Conservation (phyloP, 2,329 filamentous ascomycete genomes). For the Fusarium bulbicola region DNA sequence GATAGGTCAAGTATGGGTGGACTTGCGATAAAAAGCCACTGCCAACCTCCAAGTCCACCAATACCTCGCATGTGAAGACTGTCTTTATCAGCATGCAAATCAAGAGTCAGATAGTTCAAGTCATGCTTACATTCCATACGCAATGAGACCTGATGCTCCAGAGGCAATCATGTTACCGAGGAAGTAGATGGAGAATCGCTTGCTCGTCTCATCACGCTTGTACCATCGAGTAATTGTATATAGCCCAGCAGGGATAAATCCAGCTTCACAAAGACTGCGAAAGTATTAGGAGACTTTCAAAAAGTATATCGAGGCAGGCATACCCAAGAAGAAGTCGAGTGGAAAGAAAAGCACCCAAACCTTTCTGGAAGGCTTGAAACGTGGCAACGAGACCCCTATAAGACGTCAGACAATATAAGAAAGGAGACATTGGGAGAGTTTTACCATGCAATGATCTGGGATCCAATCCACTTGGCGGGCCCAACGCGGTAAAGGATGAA, state of each 20-base stretch:
- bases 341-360: constrained; percentile 46
- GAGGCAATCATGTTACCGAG: constrained; percentile 55
- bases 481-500: constrained; percentile 57
- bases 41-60: constrained; percentile 37
- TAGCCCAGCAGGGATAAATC: constrained; percentile 49
- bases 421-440: rapidly evolving
- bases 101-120: neutral
- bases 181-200: constrained; percentile 56
- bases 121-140: constrained; percentile 47
- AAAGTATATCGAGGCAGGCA: neutral
- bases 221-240: constrained; percentile 60
- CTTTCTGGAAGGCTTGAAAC: constrained; percentile 50
- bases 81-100: neutral
- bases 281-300: neutral
- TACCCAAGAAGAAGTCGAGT: constrained; percentile 49
- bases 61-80: constrained; percentile 41
- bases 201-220: constrained; percentile 55
- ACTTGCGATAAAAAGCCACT: constrained; percentile 39
- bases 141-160: constrained; percentile 42
- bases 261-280: constrained; percentile 45
- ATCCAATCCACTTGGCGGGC: constrained; percentile 55
- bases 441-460: constrained; percentile 47
- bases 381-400: constrained; percentile 47
- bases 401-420: neutral
- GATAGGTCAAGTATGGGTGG: neutral